Percentiles rank a stretch among this genome's conserved stretches.
Conservation (phyloP, 176 grass and related monocot genomes). For the Hyparrhenia diplandra region DNA sequence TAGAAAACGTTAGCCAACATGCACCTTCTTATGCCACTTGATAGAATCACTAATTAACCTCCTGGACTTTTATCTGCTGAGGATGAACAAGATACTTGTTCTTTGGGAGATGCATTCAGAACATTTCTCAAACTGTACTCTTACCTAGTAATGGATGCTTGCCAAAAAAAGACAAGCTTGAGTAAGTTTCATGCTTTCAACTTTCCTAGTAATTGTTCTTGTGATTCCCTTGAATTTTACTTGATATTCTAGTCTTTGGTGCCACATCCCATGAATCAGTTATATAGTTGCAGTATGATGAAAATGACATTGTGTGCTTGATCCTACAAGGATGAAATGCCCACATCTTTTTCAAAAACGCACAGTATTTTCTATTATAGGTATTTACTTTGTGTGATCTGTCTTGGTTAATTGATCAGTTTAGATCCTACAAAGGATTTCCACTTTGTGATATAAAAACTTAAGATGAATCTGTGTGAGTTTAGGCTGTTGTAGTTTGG, state of each 20-base stretch:
- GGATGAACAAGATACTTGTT: slow-evolving; percentile 6
- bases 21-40: slow-evolving; percentile 48
- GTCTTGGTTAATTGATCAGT: slow-evolving; percentile 5
- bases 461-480: background rate
- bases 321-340: too few relatives aligned
- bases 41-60: slow-evolving; percentile 18
- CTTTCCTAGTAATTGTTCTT: background rate
- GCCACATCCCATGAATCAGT: background rate
- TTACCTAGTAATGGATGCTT: slow-evolving; percentile 4
- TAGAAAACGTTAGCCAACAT: slow-evolving; percentile 49
- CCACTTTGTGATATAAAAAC: background rate
- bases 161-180: slow-evolving; percentile 15
- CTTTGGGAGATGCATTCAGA: slow-evolving; percentile 9
- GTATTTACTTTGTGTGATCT: background rate
- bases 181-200: slow-evolving; percentile 20
- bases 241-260: background rate
- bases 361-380: background rate
- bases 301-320: too few relatives aligned
- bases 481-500: background rate
- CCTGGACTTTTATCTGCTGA: slow-evolving; percentile 15
- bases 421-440: background rate
- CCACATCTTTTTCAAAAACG: too few relatives aligned
- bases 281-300: slow-evolving; percentile 7
- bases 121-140: slow-evolving; percentile 29
- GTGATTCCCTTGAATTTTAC: background rate